Evolutionary conservation across 129 eudicot species (phyloP), one percentile per base, ranked within the genome.

Genomic region (Heracleum sosnowskyi): DNA sequence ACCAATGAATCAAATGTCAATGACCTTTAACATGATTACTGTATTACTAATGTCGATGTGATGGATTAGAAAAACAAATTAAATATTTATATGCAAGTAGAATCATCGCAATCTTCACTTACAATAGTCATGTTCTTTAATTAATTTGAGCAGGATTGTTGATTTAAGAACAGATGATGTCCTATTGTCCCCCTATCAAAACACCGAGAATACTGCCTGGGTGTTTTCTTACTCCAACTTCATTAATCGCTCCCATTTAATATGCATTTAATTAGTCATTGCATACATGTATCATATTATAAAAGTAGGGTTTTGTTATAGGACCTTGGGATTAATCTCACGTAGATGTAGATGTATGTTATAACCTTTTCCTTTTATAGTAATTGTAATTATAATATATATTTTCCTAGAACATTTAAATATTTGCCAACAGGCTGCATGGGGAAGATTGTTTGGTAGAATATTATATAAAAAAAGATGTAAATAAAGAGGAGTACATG

Each of bases 171-270:
- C 33, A 75, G 74, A 79, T 82, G 66, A 76, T 85, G 88, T 79
- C 84, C 55, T 41, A 49, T 60, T 74, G 81, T 79, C 77, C 34
- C 72, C 86, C 81, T 80, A 51, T 79, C 88, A 85, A 79, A 85
- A 76, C 86, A 85, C 78, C 86, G 86, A 79, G 88, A 85, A 85
- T 82, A 85, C 79, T 85, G 88, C 69, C 69, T 16, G 35, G 57
- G 79, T 85, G 88, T 82, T 82, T 78, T 75, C 78, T 83, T 49
- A 37, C 31, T 70, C 76, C 13, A 51, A 22, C 45, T 57, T 76
- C 34, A 10, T 57, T 39, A 16, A 47, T 37, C 40, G 5, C 40
- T 37, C 40, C 40, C 40, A 37, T 37, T 37, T 37, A 37, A n/a
- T n/a, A n/a, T n/a, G n/a, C n/a, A n/a, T n/a, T n/a, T n/a, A n/a